Base-by-base conservation (phyloP, 1,284 basidiomycete species). In the Cutaneotrichosporon dermatis region DNA sequence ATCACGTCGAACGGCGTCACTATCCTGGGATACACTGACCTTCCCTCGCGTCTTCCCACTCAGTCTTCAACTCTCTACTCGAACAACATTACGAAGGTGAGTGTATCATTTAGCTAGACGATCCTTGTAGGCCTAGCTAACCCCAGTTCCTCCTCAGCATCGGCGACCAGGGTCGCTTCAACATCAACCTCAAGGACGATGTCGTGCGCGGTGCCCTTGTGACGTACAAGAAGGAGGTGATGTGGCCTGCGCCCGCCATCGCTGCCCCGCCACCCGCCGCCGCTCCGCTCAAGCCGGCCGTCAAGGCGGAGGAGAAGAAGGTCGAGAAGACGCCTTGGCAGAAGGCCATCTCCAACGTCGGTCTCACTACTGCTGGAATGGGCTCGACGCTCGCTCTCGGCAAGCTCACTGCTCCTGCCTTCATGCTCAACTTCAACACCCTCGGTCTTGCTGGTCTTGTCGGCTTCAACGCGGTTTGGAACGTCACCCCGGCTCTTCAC, bases 21-120 rank as follows among this genome's bases (percentile, higher is more conserved):
- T 3, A 80, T 92, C 65, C 86, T 92, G 50, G 89, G 89, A 86
- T 73, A 68, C 58, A 73, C 71, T 11, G 89, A 92, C 74, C 80
- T 92, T 49, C 87, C 89, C 4, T 90, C 89, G 25, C 84, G 90
- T 40, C 79, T 92, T 43, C 89, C 90, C 10, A 90, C 90, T 0
- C 89, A 92, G 71, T 89, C 88, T 4, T 90, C 88, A 4, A 89
- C 88, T 1, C 80, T 92, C 7, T 92, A 92, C 76, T 92, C 90
- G 10, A 92, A 92, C 77, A 92, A 92, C 72, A 86, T 92, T 68
- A 88, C 88, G 46, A 92, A 92, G 61, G 68, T 65, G 35, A 25
- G 61, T 12, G 25, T 6, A 40, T 40, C 12, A 2, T 40, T 40
- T 40, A 40, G 39, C 39, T 8, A n/a, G n/a, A n/a, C n/a, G n/a